Evolutionary conservation across 108 stramenopile species (phyloP), one percentile per base, ranked within the genome.

Genomic region (Cyclotella baltica): DNA sequence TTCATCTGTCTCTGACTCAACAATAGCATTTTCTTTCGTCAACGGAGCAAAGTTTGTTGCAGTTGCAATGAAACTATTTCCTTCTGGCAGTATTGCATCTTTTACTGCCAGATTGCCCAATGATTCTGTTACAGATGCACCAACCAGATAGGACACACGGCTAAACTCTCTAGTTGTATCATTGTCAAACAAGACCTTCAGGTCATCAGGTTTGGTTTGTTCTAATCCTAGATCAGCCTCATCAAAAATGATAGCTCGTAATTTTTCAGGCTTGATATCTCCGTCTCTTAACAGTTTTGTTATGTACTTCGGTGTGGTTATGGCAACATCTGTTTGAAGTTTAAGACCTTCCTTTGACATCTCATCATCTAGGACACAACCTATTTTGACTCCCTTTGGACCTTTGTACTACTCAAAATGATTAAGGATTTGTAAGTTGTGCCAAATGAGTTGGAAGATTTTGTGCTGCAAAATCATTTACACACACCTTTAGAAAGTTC

Each of bases 221-320:
- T 94, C 93, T 71, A 94, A 75, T 20, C 85, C 93, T 76, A 94
- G 83, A 86, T 94, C 93, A 20, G 93, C 93, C 75, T 94, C 93
- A 50, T 94, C 93, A 59, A 84, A 92, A 27, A 85, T 78, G 4
- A 94, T 80, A 3, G 89, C 89, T 23, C 91, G 88, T 11, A 94
- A 74, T 59, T 88, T 89, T 27, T 88, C 85, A 0, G 93, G 91
- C 36, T 85, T 66, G 28, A 94, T 30, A 83, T 94, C 93, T 27
- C 83, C 89, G 33, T 95, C 94, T 28, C 62, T 58, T 13, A 95
- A 75, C 20, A 95, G 70, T 62, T 92, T 92, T 6, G 86, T 79
- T 20, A 95, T 77, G 57, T 91, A 91, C 58, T 90, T 55, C 37
- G 92, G 92, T 51, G 81, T 92, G 36, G 89, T 91, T 58, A 95